Conservation (phyloP, 2,329 filamentous ascomycete genomes). For the Lecanicillium sp. region DNA sequence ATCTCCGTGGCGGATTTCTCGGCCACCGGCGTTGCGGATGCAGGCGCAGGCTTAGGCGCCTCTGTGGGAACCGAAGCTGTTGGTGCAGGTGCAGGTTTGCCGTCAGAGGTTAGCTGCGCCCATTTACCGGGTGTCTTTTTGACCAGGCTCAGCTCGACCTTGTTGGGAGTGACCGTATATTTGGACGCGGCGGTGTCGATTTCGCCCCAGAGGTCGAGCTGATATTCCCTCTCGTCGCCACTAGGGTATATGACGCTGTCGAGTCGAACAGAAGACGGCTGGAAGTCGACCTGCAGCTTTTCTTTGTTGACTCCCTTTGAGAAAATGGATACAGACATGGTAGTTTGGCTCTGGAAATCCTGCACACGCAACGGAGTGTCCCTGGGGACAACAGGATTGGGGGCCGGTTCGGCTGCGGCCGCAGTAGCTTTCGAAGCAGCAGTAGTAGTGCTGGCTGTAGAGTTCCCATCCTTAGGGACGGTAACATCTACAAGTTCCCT, state of each 20-base stretch:
- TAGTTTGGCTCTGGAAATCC: slow-evolving; percentile 31
- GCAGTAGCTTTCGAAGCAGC: not conserved
- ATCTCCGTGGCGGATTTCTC: not conserved
- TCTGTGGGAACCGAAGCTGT: slow-evolving; percentile 7
- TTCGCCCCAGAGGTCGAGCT: slow-evolving; percentile 57
- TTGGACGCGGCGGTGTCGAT: slow-evolving; percentile 58
- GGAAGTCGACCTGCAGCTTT: slow-evolving; percentile 33
- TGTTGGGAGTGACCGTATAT: slow-evolving; percentile 64
- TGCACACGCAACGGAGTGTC: slow-evolving; percentile 25
- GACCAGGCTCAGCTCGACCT: slow-evolving; percentile 69
- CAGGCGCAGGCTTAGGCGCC: slow-evolving; percentile 4
- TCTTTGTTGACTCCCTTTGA: slow-evolving; percentile 37
- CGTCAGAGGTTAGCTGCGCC: slow-evolving; percentile 32
- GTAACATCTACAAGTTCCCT: slow-evolving; percentile 23
- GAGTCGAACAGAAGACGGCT: slow-evolving; percentile 22
- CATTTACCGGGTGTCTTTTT: slow-evolving; percentile 68
- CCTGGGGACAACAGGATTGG: slow-evolving; percentile 15
- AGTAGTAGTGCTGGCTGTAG: not conserved
- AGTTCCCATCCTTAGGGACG: slow-evolving; percentile 10
- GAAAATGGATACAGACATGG: slow-evolving; percentile 35
- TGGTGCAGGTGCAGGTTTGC: slow-evolving; percentile 10
- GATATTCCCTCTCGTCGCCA: slow-evolving; percentile 56
- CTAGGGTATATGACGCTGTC: slow-evolving; percentile 29
- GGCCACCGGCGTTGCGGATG: not conserved
- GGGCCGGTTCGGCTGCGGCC: not conserved